Base-by-base conservation (phyloP, 371 early-diverging fungal genomes). In the Mortierella sp. region DNA sequence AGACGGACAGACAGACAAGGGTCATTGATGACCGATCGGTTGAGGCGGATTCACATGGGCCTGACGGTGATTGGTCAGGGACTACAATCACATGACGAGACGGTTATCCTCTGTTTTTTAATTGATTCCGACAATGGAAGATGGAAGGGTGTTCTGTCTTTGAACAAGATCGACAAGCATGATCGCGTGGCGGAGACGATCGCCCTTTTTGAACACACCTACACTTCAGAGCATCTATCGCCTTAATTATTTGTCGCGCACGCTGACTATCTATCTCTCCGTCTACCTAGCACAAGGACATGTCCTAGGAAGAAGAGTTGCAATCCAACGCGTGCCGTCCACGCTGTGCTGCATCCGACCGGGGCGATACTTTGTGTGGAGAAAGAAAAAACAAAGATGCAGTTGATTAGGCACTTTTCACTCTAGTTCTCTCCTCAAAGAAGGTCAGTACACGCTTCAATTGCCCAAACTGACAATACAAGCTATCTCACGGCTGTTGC, bases 111-210 rank as follows among this genome's bases (percentile, higher is more conserved):
- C 45, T n/a, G n/a, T n/a, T 13, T 45, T 44, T 38, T 38, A 38
- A 38, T 38, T 38, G 42, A 38, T 38, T 38, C 42, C 42, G 42
- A 38, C 42, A 38, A 38, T 38, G 42, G 1, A 5, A 3, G 42
- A 19, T 38, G 38, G 28, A 31, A 45, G 42, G 47, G 16, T 26
- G 14, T 9, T 45, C 13, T 71, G 42, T 71, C 47, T n/a, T 42
- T 71, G 48, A n/a, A 24, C 16, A 6, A 48, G 48, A 44, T 72
- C 72, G 71, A 42, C 71, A 26, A 16, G 70, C n/a, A 70, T 55
- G 13, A 11, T 0, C 60, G 60, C 60, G 60, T 28, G 50, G 72
- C 31, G 60, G 60, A 26, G 60, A 19, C 16, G 63, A 63, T 63
- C 63, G 21, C 38, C 14, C 50, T 50, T 1, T 38, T 38, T 38